Conservation (phyloP, 2,329 filamentous ascomycete species). For the Phaeophleospora eucalypticola region DNA sequence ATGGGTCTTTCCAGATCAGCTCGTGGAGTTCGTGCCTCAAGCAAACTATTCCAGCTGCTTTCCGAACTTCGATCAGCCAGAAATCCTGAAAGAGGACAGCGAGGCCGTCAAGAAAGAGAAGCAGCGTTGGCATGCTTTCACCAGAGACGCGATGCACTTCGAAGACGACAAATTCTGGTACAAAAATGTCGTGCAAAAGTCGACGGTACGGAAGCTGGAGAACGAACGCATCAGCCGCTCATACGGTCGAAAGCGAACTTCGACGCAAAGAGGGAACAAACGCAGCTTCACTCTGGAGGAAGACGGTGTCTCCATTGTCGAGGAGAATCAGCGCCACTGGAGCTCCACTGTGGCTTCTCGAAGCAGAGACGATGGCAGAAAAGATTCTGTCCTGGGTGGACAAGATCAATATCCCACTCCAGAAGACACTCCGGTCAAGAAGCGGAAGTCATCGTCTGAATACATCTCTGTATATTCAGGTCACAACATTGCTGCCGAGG, state of each 20-base stretch:
- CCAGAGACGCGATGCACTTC: conserved; percentile 5
- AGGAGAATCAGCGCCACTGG: background rate
- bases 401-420: no score
- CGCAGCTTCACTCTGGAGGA: background rate
- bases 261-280: no score
- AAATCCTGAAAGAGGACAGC: conserved; percentile 7
- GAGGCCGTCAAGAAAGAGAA: conserved; percentile 4
- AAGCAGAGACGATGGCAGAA: background rate
- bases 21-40: conserved; percentile 12
- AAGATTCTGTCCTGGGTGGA: no score
- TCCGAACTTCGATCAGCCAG: background rate
- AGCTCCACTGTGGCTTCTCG: background rate
- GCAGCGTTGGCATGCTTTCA: conserved; percentile 12
- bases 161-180: conserved; percentile 8
- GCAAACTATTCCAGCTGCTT: conserved; percentile 12
- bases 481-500: no score
- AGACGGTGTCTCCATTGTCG: background rate
- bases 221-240: background rate
- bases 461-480: no score
- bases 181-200: conserved; percentile 10
- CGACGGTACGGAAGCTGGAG: conserved; percentile 11
- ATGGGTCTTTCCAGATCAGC: conserved; percentile 13
- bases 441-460: no score
- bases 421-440: no score
- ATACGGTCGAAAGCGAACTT: background rate